Percentiles rank a stretch among this genome's conserved stretches.
Conservation (phyloP, 2,329 filamentous ascomycete genomes). For the Pyrenochaeta sp. region DNA sequence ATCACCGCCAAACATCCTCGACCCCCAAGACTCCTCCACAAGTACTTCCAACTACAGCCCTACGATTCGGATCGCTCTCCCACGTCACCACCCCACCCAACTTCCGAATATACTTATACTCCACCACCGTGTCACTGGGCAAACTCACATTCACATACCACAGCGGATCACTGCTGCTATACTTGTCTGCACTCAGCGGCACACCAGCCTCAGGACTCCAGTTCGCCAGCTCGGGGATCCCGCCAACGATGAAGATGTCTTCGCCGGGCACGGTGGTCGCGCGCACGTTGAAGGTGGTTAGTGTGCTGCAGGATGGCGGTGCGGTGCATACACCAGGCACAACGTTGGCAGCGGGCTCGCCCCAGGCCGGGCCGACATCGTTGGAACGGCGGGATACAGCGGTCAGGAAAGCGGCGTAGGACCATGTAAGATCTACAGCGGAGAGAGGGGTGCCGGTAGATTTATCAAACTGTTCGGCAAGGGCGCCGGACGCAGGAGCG, state of each 20-base stretch:
- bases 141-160: constrained; percentile 54
- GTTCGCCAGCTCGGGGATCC: constrained; percentile 51
- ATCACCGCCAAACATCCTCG: too few relatives aligned
- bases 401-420: constrained; percentile 74
- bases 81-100: constrained; percentile 54
- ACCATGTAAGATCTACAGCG: constrained; percentile 75
- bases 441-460: constrained; percentile 61
- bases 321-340: constrained; percentile 47
- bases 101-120: constrained; percentile 57
- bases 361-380: constrained; percentile 20
- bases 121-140: constrained; percentile 49
- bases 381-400: constrained; percentile 23
- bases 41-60: constrained; percentile 29
- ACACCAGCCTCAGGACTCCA: constrained; percentile 52
- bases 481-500: constrained; percentile 65
- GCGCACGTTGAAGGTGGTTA: constrained; percentile 57
- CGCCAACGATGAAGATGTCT: constrained; percentile 56
- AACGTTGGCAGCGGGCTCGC: constrained; percentile 50
- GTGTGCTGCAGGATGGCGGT: constrained; percentile 28
- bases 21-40: constrained; percentile 31
- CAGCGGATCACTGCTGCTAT: constrained; percentile 54
- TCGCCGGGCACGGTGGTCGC: constrained; percentile 58
- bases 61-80: constrained; percentile 54
- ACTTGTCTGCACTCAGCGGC: constrained; percentile 51
- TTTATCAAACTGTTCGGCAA: constrained; percentile 72